Conservation (phyloP, 1,284 basidiomycete genomes). For the Ceratobasidium papillatum region DNA sequence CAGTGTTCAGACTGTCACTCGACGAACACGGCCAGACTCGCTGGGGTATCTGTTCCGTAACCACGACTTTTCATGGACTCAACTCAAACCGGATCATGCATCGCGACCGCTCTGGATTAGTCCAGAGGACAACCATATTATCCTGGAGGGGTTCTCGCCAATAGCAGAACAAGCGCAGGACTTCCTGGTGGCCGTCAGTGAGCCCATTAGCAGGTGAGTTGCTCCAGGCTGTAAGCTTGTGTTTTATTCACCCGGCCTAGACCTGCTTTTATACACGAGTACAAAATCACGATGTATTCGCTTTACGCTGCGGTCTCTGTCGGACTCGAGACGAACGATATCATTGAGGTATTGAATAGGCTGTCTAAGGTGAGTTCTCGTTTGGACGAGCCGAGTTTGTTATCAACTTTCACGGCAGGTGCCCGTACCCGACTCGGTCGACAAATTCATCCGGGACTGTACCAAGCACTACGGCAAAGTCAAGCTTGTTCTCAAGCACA, state of each 20-base stretch:
- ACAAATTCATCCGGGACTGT: constrained; percentile 85
- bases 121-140: constrained; percentile 92
- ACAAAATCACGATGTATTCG: constrained; percentile 97
- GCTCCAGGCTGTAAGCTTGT: constrained; percentile 13
- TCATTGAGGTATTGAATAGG: constrained; percentile 93
- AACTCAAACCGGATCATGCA: constrained; percentile 88
- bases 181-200: constrained; percentile 96
- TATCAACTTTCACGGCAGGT: constrained; percentile 62
- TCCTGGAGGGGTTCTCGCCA: constrained; percentile 94
- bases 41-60: constrained; percentile 70
- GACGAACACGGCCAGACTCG: constrained; percentile 9
- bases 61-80: constrained; percentile 84
- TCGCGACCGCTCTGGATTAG: constrained; percentile 94
- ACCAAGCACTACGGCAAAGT: constrained; percentile 97
- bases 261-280: constrained; percentile 98
- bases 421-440: constrained; percentile 85
- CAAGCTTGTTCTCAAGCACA: constrained; percentile 95
- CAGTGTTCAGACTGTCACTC: background rate
- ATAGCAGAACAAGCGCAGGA: constrained; percentile 99
- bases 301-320: constrained; percentile 99
- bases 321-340: constrained; percentile 96
- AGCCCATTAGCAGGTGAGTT: constrained; percentile 95
- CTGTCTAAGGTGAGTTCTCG: constrained; percentile 74
- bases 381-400: background rate
- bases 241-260: constrained; percentile 56